phyloP scores from a whole-genome alignment of 2,329 filamentous ascomycete species.

The Drechmeria coniospora region DNA sequence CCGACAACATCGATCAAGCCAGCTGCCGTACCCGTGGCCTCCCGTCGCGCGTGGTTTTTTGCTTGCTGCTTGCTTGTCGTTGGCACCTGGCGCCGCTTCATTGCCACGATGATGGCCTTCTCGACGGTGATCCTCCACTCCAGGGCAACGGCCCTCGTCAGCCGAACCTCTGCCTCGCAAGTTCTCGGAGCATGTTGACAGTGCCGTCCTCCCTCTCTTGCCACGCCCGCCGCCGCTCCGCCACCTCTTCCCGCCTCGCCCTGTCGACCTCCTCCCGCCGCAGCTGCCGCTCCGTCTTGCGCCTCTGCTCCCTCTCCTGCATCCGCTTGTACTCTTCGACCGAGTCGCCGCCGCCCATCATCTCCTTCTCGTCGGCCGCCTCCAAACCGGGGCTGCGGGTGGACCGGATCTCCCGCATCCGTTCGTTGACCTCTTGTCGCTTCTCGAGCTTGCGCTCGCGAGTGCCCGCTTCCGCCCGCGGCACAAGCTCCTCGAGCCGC shows the following conservation, averaged over 20 bases:
- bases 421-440: slow-evolving; percentile 54
- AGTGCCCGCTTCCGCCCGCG: slow-evolving; percentile 69
- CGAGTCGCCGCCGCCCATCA: slow-evolving; percentile 59
- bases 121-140: no score
- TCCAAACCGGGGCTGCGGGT: slow-evolving; percentile 45
- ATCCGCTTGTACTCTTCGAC: slow-evolving; percentile 54
- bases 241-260: slow-evolving; percentile 62
- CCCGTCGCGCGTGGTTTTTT: no score
- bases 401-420: slow-evolving; percentile 58
- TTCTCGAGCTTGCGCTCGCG: slow-evolving; percentile 80
- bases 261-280: slow-evolving; percentile 65
- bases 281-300: slow-evolving; percentile 74
- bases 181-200: slow-evolving; percentile 61
- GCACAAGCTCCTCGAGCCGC: slow-evolving; percentile 63
- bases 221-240: slow-evolving; percentile 56
- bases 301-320: slow-evolving; percentile 49
- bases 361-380: slow-evolving; percentile 48
- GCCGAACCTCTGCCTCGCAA: slow-evolving; percentile 71
- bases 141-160: slow-evolving; percentile 15
- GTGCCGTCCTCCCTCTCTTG: slow-evolving; percentile 69
- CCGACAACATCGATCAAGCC: no score
- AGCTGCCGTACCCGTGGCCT: no score
- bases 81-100: no score
- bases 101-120: no score
- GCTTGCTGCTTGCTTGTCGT: no score